Evolutionary conservation across 441 rosid genomes (phyloP).

Genomic region (Syzygium syzygioides): DNA sequence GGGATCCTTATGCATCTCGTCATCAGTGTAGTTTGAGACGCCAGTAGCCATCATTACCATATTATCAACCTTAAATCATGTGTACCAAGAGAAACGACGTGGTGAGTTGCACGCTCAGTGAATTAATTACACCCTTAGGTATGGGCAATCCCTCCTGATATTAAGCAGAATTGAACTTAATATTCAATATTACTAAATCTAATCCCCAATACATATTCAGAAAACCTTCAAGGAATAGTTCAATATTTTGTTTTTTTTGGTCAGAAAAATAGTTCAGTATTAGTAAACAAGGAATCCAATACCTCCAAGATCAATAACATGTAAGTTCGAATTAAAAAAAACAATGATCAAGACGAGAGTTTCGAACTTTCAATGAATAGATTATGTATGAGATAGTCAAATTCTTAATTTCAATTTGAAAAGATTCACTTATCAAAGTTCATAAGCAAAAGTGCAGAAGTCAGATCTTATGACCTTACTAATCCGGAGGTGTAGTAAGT

Average conservation of each 20-base stretch:
- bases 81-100: not conserved
- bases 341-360: not conserved
- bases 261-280: not conserved
- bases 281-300: not conserved
- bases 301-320: not conserved
- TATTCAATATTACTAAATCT: not conserved
- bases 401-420: not conserved
- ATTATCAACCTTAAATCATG: not conserved
- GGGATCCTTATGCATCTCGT: not conserved
- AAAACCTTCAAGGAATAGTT: not conserved
- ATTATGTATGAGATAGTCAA: not conserved
- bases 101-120: not conserved
- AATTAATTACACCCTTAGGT: not conserved
- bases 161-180: not conserved
- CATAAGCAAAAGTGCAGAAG: not conserved
- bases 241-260: not conserved
- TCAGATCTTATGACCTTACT: not conserved
- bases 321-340: not conserved
- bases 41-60: not conserved
- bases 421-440: not conserved
- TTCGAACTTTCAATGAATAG: not conserved
- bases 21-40: not conserved
- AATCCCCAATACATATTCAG: not conserved
- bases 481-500: not conserved
- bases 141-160: not conserved